Evolutionary conservation across 495 filamentous ascomycete species (phyloP), one percentile per base, ranked within the genome.

Genomic region (Talaromyces nanjingensis): DNA sequence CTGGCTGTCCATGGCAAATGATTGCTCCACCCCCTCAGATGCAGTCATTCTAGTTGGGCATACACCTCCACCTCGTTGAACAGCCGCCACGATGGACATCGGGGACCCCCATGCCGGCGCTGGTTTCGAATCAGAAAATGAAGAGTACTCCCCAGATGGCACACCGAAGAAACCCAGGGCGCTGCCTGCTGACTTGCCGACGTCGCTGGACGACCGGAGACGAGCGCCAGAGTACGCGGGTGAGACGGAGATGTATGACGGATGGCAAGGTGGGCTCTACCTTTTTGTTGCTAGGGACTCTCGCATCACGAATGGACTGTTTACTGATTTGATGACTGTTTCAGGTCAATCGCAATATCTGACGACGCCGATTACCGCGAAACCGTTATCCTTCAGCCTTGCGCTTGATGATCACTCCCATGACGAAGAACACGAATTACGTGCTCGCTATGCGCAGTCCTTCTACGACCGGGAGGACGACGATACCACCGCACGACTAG

Each of bases 221-320:
- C 85, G 81, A 62, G 82, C 89, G 27, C 83, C 83, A 7, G 72
- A 74, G 5, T 79, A 81, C 62, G 79, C 76, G 37, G 78, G 75
- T 55, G 93, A 97, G 79, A 96, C 92, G 25, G 93, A 98, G 83
- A 90, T 97, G 79, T 98, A 98, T 73, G 94, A 98, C 83, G 96
- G 91, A 64, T 98, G 94, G 94, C 92, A 97, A 88, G 93, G 93
- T 97, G 73, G 64, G 79, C 62, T 6, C 8, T 37, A 42, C 66
- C 79, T 73, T 54, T 63, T 34, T 47, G 37, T 37, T 29, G 6
- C 14, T 22, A 31, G n/a, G 56, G 4, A 64, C 4, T n/a, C 4
- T 9, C 11, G 52, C 1, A 24, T 55, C 3, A 55, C 3, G 47
- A 54, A 25, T 45, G 45, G 2, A 56, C 3, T 24, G 9, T 27